Base-by-base conservation (phyloP, 257 asterid genomes). In the Coffea eugenioides region DNA sequence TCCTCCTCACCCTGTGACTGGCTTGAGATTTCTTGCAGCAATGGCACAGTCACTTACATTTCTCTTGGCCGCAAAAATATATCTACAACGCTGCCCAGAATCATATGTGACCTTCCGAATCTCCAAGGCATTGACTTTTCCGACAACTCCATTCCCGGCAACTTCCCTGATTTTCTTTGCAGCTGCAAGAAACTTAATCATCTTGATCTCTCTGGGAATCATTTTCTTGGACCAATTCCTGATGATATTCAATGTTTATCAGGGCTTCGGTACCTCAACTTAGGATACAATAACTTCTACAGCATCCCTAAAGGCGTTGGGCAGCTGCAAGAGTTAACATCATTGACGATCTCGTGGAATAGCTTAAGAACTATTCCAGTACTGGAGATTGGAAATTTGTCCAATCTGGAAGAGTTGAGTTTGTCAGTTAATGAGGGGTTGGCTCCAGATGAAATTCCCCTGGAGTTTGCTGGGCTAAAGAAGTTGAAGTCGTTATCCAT, bases 231-330 rank as follows among this genome's bases (percentile, higher is more conserved):
- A 71, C 69, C 82, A 73, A 86, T 92, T 76, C 95, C 97, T 80
- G 78, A 59, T 74, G 79, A 77, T 25, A 87, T 93, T 12, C 85
- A 85, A 80, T 66, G 69, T 84, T 86, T 92, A 41, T 49, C 77
- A 14, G 71, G 85, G 43, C 90, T 93, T 27, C 78, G 68, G 34
- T 41, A 79, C 81, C 88, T 93, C 77, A 85, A 94, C 54, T 84
- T 92, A 68, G 65, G 91, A 69, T 83, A 74, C 41, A 94, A 94
- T 82, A 90, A 91, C 78, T 90, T 94, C 90, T 82, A 90, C 83
- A 96, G 95, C 73, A 73, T 94, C 62, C 98, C 98, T 48, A 86
- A 89, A 75, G 69, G 77, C 6, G 82, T 94, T 54, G 98, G 97
- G 14, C 85, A 87, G 46, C 78, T 94, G 74, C 77, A 83, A 13